A percentile compares a stretch with the other conserved stretches of the same genome.
phyloP scores from a whole-genome alignment of 2,329 filamentous ascomycete species.

The Aspergillus flavus region DNA sequence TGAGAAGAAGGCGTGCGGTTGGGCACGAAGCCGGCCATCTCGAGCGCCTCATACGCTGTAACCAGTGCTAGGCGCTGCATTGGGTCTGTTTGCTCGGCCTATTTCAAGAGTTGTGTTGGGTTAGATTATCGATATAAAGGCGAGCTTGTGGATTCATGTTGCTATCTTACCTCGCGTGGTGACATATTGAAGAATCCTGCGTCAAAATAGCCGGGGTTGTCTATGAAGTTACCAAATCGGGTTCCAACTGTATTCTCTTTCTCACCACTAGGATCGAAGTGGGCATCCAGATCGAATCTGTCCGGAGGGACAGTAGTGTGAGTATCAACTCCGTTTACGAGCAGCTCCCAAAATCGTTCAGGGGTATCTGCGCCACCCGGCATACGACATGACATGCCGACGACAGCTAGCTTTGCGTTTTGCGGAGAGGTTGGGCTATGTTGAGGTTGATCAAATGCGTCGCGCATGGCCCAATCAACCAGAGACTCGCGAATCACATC shows the following conservation, averaged over 20 bases:
- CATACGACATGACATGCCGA: constrained; percentile 28
- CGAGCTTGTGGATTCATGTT: not conserved
- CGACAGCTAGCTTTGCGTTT: constrained; percentile 28
- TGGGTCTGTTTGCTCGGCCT: constrained; percentile 78
- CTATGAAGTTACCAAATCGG: constrained; percentile 41
- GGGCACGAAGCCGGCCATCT: constrained; percentile 74
- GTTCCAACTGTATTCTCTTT: constrained; percentile 35
- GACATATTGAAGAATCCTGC: constrained; percentile 54
- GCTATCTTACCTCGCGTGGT: constrained; percentile 55
- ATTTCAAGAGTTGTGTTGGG: not conserved
- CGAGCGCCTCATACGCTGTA: constrained; percentile 77
- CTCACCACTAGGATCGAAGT: constrained; percentile 39
- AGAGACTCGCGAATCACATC: too few relatives aligned
- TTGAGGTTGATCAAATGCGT: not conserved
- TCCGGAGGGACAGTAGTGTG: constrained; percentile 31
- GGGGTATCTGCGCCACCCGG: constrained; percentile 23
- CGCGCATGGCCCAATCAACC: too few relatives aligned
- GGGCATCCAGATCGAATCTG: constrained; percentile 37
- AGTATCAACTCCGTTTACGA: constrained; percentile 36
- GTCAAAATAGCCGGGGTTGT: constrained; percentile 43
- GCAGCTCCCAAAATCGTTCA: constrained; percentile 41
- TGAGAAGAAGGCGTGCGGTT: constrained; percentile 68
- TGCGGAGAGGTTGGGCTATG: constrained; percentile 10
- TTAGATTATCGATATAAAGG: not conserved
- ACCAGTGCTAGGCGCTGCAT: constrained; percentile 76